Evolutionary conservation across 768 basidiomycete species (phyloP), one percentile per base, ranked within the genome.

Genomic region (Sporobolomyces roseus): DNA sequence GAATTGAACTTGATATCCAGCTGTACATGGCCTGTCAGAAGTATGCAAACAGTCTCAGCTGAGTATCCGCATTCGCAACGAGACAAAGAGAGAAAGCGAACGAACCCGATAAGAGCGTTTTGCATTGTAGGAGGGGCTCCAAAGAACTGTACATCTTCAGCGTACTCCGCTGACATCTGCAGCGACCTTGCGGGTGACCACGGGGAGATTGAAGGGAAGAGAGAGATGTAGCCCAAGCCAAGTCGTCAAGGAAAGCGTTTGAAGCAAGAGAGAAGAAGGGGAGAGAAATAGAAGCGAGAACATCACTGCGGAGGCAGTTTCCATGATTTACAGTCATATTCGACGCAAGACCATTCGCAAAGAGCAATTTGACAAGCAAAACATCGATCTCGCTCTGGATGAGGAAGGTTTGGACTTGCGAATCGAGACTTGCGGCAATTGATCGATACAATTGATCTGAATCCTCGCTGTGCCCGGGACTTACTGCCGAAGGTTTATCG

Each of bases 1-100:
- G 43, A 52, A 52, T 4, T 59, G 50, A 38, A 35, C 50, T 27
- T 52, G 48, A 49, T 63, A 68, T n/a, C 33, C 61, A 13, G 30
- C 38, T 6, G 27, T 36, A 33, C 43, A 60, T 0, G 65, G 65
- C 3, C 50, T 46, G 38, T 29, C 0, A 19, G 3, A 30, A 12
- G 17, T 27, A 19, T 21, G 5, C 17, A 38, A 29, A 36, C 33
- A 55, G 35, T n/a, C 4, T 33, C 13, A 4, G 52, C 29, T 23
- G 4, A 55, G 33, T 4, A 25, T 7, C 21, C 4, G 6, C 6
- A n/a, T 17, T 3, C 54, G 33, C 14, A 23, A 25, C 23, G 19
- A 21, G 16, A 33, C 38, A 16, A 36, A 30, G 56, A n/a, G 23
- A 29, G 56, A 2, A 6, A 41, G n/a, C 32, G 54, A 36, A 45